Percentiles rank a stretch among this genome's conserved stretches.
Conservation (phyloP, 257 asterid genomes). For the Eucommia ulmoides region DNA sequence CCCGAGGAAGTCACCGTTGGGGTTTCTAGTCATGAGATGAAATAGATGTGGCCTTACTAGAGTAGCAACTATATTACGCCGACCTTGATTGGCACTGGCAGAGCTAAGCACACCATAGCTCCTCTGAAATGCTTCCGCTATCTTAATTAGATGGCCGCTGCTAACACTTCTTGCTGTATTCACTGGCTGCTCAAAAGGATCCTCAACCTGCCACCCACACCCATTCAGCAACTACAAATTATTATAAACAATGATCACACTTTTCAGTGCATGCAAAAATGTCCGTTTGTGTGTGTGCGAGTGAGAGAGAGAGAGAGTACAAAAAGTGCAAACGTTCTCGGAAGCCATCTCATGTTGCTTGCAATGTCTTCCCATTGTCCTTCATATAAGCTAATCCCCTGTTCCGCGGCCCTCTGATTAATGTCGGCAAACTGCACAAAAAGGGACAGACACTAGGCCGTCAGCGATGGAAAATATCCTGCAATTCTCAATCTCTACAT, state of each 20-base stretch:
- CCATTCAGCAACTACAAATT: too few relatives aligned
- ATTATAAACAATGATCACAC: too few relatives aligned
- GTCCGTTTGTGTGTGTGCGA: not conserved
- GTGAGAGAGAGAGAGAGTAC: conserved; percentile 35
- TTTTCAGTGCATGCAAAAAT: too few relatives aligned
- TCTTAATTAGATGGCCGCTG: conserved; percentile 34
- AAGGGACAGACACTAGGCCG: too few relatives aligned
- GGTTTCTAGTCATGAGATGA: conserved; percentile 16
- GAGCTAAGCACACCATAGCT: conserved; percentile 34
- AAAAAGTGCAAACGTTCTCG: conserved; percentile 65
- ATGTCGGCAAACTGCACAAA: conserved; percentile 58
- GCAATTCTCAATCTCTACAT: too few relatives aligned
- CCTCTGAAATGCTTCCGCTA: conserved; percentile 38
- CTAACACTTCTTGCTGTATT: conserved; percentile 73
- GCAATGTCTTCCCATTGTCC: conserved; percentile 75
- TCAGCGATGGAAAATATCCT: too few relatives aligned
- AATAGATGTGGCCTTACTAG: conserved; percentile 44
- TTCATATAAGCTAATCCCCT: conserved; percentile 46
- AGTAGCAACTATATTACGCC: conserved; percentile 23
- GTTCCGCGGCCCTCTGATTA: conserved; percentile 51
- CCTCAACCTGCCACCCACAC: conserved; percentile 53
- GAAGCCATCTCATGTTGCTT: conserved; percentile 90
- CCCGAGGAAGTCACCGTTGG: conserved; percentile 17
- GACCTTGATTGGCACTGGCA: conserved; percentile 22
- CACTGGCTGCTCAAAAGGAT: conserved; percentile 89